Base-by-base conservation (phyloP, 2,329 filamentous ascomycete species). In the Trichoderma sp. region DNA sequence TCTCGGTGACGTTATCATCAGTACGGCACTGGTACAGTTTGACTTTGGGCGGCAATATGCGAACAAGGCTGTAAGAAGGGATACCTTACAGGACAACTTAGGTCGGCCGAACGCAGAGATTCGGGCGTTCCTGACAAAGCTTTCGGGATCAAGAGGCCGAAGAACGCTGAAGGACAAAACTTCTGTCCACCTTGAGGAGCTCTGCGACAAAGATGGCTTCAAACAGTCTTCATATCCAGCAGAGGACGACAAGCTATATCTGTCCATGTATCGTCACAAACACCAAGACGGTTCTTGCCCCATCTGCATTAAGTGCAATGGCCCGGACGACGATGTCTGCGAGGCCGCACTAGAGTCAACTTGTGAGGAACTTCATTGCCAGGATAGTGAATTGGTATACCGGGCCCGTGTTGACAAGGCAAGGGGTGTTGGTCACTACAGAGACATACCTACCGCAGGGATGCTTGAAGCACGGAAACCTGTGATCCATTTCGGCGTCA, bases 1-100 rank as follows among this genome's bases (percentile, higher is more conserved):
- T 0, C 73, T 79, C 1, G 77, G 78, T 3, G 78, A 79, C 43
- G 75, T 78, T 4, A 58, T 80, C 30, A 76, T 80, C 34, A 77
- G 77, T 39, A 72, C 73, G 4, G 74, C 73, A 0, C 50, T 81
- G 2, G 36, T 79, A n/a, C 77, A 81, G 39, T 78, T 76, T 53
- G 79, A 80, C 59, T 73, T 78, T 68, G 79, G 78, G 1, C 73
- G 77, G 23, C 76, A 71, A 63, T 71, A 73, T 2, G 71, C 75
- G 0, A 68, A 74, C 11, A 30, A 69, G 1, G 77, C 78, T 32
- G 43, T 76, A 34, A 72, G 67, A 4, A 77, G 77, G 61, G 71
- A 76, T n/a, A 76, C 73, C 0, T 34, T 76, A 3, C 20, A 73
- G 0, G 77, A 79, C 30, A 73, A 61, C 0, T 50, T 78, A 0